Evolutionary conservation across 305 asterid species (phyloP), one percentile per base, ranked within the genome.

Genomic region (Nicotiana rustica): DNA sequence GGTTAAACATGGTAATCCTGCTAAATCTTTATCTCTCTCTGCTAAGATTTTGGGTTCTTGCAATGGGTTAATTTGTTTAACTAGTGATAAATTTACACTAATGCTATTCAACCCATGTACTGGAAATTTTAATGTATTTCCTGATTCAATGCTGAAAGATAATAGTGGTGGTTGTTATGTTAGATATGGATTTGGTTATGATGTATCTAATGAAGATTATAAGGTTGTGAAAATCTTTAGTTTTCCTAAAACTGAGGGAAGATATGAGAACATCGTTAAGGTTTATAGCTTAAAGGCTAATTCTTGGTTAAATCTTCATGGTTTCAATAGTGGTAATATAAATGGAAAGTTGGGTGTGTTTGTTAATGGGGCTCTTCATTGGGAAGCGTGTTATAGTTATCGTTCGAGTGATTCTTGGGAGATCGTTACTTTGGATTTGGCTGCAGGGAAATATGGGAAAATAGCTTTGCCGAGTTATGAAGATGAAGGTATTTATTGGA

Each of bases 351-450:
- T 38, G 5, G 90, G 88, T 36, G 78, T 29, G 71, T 88, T 83
- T 84, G 89, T 59, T 2, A 66, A 85, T 79, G 92, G 91, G 60
- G 90, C 77, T 77, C 91, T 91, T 59, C 91, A 91, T 13, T 91
- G 95, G 93, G 60, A 44, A 12, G 18, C 29, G 3, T 1, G 33
- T 56, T 7, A 21, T 1, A 12, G 60, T 67, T 15, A 4, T 38
- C 3, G 8, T n/a, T 49, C 19, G 6, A 21, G n/a, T 4, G 47
- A 1, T 1, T 47, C 3, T 21, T 79, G 62, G 83, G 86, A 41
- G 5, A 85, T 88, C 29, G 57, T 82, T 38, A 86, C 83, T 0
- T 86, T 88, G 56, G 88, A 91, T 78, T 81, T 89, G 36, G 41
- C 49, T 41, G 83, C 8, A 5, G 86, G 70, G 77, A 66, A 5